These are phyloP conservation scores for Evernia prunastri DNA, from an alignment of 495 filamentous ascomycete species.

Conservation along the genomic window DNA sequence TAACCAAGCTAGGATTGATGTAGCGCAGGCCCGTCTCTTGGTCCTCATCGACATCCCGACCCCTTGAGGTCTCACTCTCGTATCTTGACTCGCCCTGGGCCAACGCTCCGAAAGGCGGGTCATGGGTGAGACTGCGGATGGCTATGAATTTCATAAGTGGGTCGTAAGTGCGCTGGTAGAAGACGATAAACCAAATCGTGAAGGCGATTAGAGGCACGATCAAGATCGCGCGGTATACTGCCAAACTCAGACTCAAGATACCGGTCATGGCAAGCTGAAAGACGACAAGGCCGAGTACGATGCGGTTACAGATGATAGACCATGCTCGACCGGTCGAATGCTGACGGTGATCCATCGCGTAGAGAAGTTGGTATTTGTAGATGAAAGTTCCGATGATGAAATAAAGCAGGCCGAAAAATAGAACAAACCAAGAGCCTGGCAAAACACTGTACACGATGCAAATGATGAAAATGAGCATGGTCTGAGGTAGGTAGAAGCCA, in stretches of 20 bases:
- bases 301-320: constrained; percentile 88
- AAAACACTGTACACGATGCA: constrained; percentile 92
- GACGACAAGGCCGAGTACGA: constrained; percentile 74
- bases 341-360: constrained; percentile 96
- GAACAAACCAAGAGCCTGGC: constrained; percentile 71
- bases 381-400: constrained; percentile 86
- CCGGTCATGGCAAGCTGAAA: constrained; percentile 92
- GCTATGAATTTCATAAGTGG: constrained; percentile 90
- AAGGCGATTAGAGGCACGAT: constrained; percentile 68
- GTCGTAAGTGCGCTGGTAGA: constrained; percentile 67
- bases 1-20: constrained; percentile 67
- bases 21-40: constrained; percentile 59
- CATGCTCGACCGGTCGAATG: constrained; percentile 92
- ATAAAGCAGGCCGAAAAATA: constrained; percentile 78
- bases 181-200: constrained; percentile 80
- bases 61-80: constrained; percentile 32
- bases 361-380: constrained; percentile 96
- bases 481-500: constrained; percentile 89
- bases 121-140: constrained; percentile 64
- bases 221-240: constrained; percentile 61
- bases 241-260: constrained; percentile 65
- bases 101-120: constrained; percentile 38
- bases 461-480: constrained; percentile 85
- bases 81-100: constrained; percentile 36
- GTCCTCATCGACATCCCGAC: constrained; percentile 54